These are phyloP conservation scores for Myxozyma sirexii DNA, from an alignment of 805 yeast genomes.

Conservation along the genomic window DNA sequence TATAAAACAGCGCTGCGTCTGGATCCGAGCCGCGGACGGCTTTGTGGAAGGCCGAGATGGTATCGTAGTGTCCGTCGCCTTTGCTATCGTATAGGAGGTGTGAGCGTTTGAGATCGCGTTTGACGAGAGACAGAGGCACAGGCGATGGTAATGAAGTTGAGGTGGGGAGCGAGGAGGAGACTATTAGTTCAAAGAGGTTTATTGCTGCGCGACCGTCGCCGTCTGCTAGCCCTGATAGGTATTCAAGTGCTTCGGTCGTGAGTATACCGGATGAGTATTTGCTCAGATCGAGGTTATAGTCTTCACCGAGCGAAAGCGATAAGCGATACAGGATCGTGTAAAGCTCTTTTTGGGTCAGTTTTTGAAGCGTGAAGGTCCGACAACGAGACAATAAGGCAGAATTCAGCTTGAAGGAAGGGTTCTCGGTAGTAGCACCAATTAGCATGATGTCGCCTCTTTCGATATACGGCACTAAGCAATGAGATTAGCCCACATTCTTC, in stretches of 20 bases:
- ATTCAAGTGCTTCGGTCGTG: constrained; percentile 59
- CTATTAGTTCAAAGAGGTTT: constrained; percentile 68
- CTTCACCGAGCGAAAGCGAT: constrained; percentile 9
- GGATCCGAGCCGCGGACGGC: constrained; percentile 86
- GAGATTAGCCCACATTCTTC: background rate
- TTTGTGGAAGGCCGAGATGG: constrained; percentile 94
- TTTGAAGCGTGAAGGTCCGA: constrained; percentile 69
- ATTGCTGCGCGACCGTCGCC: constrained; percentile 90
- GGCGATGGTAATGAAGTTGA: constrained; percentile 40
- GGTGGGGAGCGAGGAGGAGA: constrained; percentile 35
- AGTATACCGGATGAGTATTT: constrained; percentile 38
- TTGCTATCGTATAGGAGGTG: constrained; percentile 73
- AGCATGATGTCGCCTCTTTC: constrained; percentile 81
- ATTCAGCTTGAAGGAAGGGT: constrained; percentile 80
- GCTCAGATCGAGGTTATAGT: background rate
- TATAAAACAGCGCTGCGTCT: constrained; percentile 85
- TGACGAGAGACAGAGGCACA: constrained; percentile 1
- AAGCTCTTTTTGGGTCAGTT: constrained; percentile 55
- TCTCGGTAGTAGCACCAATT: constrained; percentile 97
- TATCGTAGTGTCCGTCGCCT: constrained; percentile 93
- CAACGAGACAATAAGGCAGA: constrained; percentile 85
- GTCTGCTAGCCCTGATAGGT: constrained; percentile 70
- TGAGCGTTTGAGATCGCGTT: constrained; percentile 40
- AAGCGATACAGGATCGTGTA: constrained; percentile 56
- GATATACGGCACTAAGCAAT: constrained; percentile 60